A percentile compares a stretch with the other conserved stretches of the same genome.
phyloP scores from a whole-genome alignment of 768 basidiomycete species.

The Mycena metata region DNA sequence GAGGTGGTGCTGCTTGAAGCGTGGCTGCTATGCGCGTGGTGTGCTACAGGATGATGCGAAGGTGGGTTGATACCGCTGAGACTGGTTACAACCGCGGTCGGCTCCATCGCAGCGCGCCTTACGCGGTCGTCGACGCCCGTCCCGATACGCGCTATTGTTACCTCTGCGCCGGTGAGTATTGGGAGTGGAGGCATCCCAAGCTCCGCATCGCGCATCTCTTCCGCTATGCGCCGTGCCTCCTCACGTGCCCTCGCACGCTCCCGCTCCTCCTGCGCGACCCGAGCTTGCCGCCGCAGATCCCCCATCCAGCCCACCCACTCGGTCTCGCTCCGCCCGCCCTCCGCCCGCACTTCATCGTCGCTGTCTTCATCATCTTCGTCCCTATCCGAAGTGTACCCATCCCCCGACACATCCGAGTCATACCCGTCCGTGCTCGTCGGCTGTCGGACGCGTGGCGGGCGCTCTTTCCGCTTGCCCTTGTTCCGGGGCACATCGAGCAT shows the following conservation, averaged over 20 bases:
- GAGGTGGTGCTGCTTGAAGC: background rate
- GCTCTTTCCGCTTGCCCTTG: background rate
- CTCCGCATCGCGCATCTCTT: conserved; percentile 36
- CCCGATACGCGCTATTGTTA: conserved; percentile 32
- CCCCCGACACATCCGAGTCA: conserved; percentile 36
- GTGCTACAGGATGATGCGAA: background rate
- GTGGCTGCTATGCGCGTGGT: background rate
- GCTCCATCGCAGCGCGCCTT: conserved; percentile 47
- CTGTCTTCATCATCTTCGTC: conserved; percentile 60
- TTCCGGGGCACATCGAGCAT: background rate
- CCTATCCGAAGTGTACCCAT: conserved; percentile 33
- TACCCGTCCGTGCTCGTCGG: conserved; percentile 38
- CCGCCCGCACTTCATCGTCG: background rate
- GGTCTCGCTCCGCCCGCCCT: conserved; percentile 55
- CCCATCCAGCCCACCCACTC: conserved; percentile 80
- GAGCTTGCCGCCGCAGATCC: conserved; percentile 61
- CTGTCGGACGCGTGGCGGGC: conserved; percentile 13
- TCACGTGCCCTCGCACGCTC: background rate
- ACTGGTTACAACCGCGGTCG: conserved; percentile 46
- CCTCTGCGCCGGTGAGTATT: conserved; percentile 1
- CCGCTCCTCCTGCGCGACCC: conserved; percentile 45
- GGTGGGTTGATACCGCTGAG: conserved; percentile 37
- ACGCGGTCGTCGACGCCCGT: conserved; percentile 39
- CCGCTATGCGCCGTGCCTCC: conserved; percentile 36
- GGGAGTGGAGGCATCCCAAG: conserved; percentile 16